Base-by-base conservation (phyloP, 345 rosid genomes). In the Citrus cavaleriei region DNA sequence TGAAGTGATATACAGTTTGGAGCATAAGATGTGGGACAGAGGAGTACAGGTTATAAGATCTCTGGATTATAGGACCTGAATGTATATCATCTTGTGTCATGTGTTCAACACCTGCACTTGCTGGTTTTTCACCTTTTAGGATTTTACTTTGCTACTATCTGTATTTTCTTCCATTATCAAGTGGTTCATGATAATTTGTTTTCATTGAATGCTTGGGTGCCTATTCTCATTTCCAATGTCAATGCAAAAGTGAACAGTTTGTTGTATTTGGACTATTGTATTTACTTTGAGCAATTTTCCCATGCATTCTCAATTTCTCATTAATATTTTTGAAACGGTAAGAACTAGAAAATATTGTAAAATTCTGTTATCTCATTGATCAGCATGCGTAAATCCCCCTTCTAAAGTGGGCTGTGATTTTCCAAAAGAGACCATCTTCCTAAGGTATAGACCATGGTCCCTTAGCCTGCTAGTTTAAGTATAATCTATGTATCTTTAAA, bases 1-100 rank as follows among this genome's bases (percentile, higher is more conserved):
- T 68, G 83, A 79, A 69, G 91, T 86, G 32, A 73, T 79, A 54
- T 86, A 88, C 68, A 88, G 84, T 78, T 86, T 88, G 73, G 91
- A 88, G 84, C 84, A 77, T 57, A 88, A 85, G 76, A 88, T 88
- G 91, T 71, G 86, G 87, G 87, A 83, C 74, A 79, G 87, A 55
- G 87, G 91, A 54, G 85, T 88, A 4, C 87, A 86, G 89, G 91
- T 86, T 68, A 60, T 37, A 73, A 54, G 55, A 62, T 74, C 49
- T 70, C 74, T 54, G 14, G 32, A 62, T 37, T 69, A 27, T 61
- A 22, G 46, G 38, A 54, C 8, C 46, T 65, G 38, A 51, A 59
- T 5, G 13, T 72, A 38, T 35, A 9, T 46, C 58, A 46, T 61
- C 34, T 22, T 18, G 32, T 72, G 40, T 60, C 30, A 34, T 25